These are phyloP conservation scores for Tetrahymena borealis DNA, from an alignment of 73 alveolate genomes.

Conservation along the genomic window DNA sequence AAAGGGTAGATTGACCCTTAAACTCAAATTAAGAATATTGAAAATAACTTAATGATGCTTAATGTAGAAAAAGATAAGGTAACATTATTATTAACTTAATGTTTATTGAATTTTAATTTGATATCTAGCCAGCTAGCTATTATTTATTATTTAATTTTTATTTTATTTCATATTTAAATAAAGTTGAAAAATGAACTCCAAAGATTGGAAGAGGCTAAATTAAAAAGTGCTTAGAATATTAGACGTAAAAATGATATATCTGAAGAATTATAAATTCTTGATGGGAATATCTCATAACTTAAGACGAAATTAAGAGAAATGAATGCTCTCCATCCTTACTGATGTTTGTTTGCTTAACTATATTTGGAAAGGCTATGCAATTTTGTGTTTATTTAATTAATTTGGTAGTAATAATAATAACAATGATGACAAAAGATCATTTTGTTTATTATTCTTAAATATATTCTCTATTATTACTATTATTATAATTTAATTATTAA, in stretches of 20 bases:
- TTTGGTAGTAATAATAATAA: too few species aligned
- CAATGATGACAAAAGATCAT: too few species aligned
- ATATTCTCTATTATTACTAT: too few species aligned
- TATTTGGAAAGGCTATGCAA: too few species aligned
- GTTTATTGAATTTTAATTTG: too few species aligned
- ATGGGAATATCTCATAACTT: not conserved
- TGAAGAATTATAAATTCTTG: not conserved
- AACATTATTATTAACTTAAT: too few species aligned
- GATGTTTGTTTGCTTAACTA: not conserved
- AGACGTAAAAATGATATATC: not conserved
- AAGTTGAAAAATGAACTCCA: not conserved
- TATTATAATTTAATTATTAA: too few species aligned
- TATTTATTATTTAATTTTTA: not conserved
- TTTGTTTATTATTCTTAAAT: too few species aligned
- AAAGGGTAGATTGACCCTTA: not conserved
- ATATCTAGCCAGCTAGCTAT: too few species aligned
- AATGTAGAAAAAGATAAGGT: not conserved
- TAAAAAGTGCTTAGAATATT: not conserved
- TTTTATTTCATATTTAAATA: not conserved
- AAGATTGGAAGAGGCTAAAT: not conserved
- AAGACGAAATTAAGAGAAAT: not conserved
- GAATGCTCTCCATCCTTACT: not conserved
- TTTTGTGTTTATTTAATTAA: too few species aligned
- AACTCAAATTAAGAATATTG: not conserved
- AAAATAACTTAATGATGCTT: not conserved